Evolutionary conservation across 2,329 filamentous ascomycete species (phyloP), one percentile per base, ranked within the genome.

Genomic region (Colletotrichum chrysophilum): DNA sequence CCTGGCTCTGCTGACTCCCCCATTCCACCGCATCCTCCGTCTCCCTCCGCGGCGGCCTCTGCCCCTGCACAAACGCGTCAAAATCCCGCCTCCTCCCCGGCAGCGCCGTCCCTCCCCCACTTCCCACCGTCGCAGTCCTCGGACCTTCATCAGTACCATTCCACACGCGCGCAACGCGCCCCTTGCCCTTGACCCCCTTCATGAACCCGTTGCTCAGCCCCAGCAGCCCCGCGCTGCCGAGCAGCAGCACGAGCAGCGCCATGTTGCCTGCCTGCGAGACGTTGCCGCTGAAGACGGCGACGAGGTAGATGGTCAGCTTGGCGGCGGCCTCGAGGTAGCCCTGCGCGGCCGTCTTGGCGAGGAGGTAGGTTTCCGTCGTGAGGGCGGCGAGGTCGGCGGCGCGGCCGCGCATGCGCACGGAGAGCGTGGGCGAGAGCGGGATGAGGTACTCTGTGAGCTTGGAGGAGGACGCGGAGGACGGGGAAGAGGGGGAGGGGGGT

Each of bases 341-440:
- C 77, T 93, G 88, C 4, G 87, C 62, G 30, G 85, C 82, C 0
- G 88, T 90, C 80, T 89, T 87, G 52, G 87, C 83, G 13, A 87
- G 85, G 61, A 93, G 81, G 91, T 91, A 93, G 32, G 86, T 79
- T 4, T 89, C 88, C 4, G 89, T 88, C 2, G 91, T 93, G 55
- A 93, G 86, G 34, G 91, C 91, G 72, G 90, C 90, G 8, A 93
- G 84, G 79, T 93, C 91, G 36, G 89, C 85, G 9, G 88, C 85
- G 5, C 85, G 80, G 6, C 92, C 92, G 32, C 87, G 86, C 56
- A 93, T 85, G 14, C 88, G 83, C 2, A 93, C 86, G 78, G 86
- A 87, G 1, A 88, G 85, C 56, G 89, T 89, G 28, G 87, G 84
- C 24, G 87, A 88, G 5, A 93, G 84, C 32, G 91, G 86, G 28